These are phyloP conservation scores for Hemerocallis citrina DNA, from an alignment of 106 monocot genomes.

Conservation along the genomic window DNA sequence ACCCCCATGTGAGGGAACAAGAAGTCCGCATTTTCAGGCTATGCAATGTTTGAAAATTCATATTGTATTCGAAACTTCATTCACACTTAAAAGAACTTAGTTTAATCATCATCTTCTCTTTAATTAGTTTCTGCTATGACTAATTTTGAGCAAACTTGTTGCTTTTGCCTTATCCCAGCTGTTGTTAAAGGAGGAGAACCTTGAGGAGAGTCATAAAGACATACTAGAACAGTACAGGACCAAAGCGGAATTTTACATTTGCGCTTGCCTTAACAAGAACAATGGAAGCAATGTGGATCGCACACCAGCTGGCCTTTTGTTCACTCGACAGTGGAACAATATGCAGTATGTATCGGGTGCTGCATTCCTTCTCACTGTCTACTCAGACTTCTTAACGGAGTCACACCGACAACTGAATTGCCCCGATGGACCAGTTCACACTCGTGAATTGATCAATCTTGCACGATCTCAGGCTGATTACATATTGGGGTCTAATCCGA, in stretches of 20 bases:
- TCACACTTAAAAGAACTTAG: not conserved
- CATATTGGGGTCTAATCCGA: not conserved
- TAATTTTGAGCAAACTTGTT: not conserved
- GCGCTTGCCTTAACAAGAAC: not conserved
- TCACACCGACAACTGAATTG: not conserved
- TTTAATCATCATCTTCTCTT: not conserved
- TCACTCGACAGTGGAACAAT: too few species aligned
- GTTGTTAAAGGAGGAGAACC: conserved; percentile 6
- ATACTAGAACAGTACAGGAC: conserved; percentile 16
- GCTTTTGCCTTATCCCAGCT: conserved; percentile 19
- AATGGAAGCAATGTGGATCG: too few species aligned
- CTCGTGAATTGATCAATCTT: too few species aligned
- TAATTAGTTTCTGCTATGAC: not conserved
- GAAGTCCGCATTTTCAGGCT: not conserved
- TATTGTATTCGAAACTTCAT: too few species aligned
- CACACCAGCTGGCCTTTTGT: too few species aligned
- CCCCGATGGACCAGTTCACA: too few species aligned
- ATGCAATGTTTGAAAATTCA: too few species aligned
- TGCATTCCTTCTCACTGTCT: too few species aligned
- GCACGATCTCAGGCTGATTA: not conserved
- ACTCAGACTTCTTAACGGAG: conserved; percentile 14
- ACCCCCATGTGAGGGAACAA: too few species aligned
- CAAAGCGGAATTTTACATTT: too few species aligned
- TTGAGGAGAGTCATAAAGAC: conserved; percentile 10
- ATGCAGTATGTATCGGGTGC: too few species aligned